phyloP scores from a whole-genome alignment of 495 filamentous ascomycete species.

The Pyrenopolyporus hunteri region DNA sequence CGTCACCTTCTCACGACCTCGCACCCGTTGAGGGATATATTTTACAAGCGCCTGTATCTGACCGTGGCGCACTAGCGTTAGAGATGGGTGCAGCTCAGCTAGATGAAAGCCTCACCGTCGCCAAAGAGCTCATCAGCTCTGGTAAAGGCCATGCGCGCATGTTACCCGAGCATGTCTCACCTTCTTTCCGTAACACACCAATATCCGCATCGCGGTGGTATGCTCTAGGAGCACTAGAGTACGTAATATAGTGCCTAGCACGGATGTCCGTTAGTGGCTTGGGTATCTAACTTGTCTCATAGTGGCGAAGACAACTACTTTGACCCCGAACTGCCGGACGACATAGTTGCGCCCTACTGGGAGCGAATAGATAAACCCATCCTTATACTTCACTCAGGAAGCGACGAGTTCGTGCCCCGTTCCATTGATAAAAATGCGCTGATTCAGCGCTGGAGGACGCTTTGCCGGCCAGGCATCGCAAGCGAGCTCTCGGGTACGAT shows the following conservation, averaged over 20 bases:
- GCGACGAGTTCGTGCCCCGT: conserved; percentile 72
- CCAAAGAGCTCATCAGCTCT: conserved; percentile 57
- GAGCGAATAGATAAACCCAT: conserved; percentile 61
- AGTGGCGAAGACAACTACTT: conserved; percentile 88
- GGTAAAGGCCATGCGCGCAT: conserved; percentile 65
- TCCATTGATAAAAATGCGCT: conserved; percentile 68
- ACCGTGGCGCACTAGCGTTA: conserved; percentile 69
- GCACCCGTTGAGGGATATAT: conserved; percentile 76
- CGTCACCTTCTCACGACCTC: conserved; percentile 43
- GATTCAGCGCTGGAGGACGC: conserved; percentile 64
- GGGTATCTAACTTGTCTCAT: conserved; percentile 19
- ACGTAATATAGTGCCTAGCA: conserved; percentile 26
- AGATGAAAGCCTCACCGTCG: conserved; percentile 57
- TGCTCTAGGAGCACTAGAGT: conserved; percentile 65
- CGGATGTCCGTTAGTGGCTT: not conserved
- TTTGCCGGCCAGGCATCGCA: conserved; percentile 45
- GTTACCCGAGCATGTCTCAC: conserved; percentile 54
- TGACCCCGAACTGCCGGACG: conserved; percentile 73
- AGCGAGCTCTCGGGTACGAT: conserved; percentile 51
- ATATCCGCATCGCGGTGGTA: conserved; percentile 73
- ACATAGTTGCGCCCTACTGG: conserved; percentile 66
- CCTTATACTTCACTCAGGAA: conserved; percentile 70
- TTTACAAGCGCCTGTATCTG: conserved; percentile 80
- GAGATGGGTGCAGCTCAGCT: conserved; percentile 51
- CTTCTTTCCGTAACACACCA: conserved; percentile 56